These are phyloP conservation scores for Pyrenophora teres DNA, from an alignment of 2,329 filamentous ascomycete genomes.

Conservation along the genomic window DNA sequence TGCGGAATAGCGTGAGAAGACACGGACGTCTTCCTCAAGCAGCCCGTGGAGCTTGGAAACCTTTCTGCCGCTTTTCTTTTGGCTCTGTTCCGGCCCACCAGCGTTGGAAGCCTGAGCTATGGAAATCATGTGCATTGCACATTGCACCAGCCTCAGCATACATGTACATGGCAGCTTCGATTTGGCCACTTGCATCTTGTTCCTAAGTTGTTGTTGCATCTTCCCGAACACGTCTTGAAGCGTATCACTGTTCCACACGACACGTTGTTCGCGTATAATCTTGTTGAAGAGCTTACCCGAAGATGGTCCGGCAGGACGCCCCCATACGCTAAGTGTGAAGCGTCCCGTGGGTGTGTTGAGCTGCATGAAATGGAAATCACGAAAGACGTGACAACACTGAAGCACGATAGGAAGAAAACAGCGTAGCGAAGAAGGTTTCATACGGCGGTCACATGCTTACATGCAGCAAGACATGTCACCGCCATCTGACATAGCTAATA, in stretches of 20 bases:
- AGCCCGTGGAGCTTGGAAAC: too few relatives aligned
- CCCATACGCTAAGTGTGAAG: conserved; percentile 6
- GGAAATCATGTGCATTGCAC: too few relatives aligned
- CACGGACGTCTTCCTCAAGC: background rate
- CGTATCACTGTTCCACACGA: too few relatives aligned
- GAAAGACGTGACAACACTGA: too few relatives aligned
- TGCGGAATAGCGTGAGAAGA: conserved; percentile 23
- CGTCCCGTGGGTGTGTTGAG: background rate
- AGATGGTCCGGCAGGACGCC: conserved; percentile 5
- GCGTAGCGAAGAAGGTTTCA: background rate
- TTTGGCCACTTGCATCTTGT: too few relatives aligned
- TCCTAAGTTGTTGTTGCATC: too few relatives aligned
- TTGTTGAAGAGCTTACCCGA: conserved; percentile 4
- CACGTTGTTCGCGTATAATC: too few relatives aligned
- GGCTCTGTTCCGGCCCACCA: too few relatives aligned
- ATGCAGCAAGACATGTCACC: background rate
- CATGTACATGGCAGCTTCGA: too few relatives aligned
- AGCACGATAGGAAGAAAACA: background rate
- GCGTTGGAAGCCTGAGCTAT: too few relatives aligned
- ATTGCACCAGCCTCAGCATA: background rate
- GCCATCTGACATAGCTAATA: background rate
- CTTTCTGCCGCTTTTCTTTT: too few relatives aligned
- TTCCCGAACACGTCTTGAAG: too few relatives aligned
- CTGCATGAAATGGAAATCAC: background rate
- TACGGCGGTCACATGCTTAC: conserved; percentile 16